Evolutionary conservation across 306 rosid species (phyloP), one percentile per base, ranked within the genome.

Genomic region (Comarum palustre): DNA sequence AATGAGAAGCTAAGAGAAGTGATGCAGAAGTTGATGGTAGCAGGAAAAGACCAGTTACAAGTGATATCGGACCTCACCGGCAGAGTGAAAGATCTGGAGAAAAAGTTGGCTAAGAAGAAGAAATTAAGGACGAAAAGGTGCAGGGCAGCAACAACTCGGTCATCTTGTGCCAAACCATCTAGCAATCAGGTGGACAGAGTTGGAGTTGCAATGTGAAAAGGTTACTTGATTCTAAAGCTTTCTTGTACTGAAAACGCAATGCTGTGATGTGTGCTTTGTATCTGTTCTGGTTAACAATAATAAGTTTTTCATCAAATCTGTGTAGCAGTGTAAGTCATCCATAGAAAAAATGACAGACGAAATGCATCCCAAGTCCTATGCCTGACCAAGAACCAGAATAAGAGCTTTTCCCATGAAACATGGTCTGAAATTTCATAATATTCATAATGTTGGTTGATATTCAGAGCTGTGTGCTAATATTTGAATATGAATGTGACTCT

Each of bases 41-140:
- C 85, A 4, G 95, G 96, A 39, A 87, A 88, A 39, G 77, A 85
- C 27, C 98, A 92, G 70, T 6, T 88, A 9, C 77, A 65, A 72
- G 86, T 83, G 0, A 92, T 92, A 54, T 76, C 95, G 36, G 65
- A 72, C 57, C 79, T 92, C 62, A 88, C 71, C 10, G 83, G 82
- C 3, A 87, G 86, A 77, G 95, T 92, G 72, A 87, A 81, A 73
- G 88, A 85, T 20, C 72, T 92, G 79, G 98, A 92, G 86, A 85
- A 82, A 66, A 88, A 79, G 80, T 3, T 90, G 62, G 85, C 84
- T 2, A 85, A n/a, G 72, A 86, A 69, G 79, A 85, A 74, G 86
- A 84, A 71, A 77, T 31, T 32, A 3, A 85, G 60, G 78, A 63
- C 82, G 5, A 83, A 36, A 60, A 66, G 74, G 10, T 13, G 22